Evolutionary conservation across 2,329 filamentous ascomycete genomes (phyloP).

Genomic region (Arthrobotrys sphaeroides): DNA sequence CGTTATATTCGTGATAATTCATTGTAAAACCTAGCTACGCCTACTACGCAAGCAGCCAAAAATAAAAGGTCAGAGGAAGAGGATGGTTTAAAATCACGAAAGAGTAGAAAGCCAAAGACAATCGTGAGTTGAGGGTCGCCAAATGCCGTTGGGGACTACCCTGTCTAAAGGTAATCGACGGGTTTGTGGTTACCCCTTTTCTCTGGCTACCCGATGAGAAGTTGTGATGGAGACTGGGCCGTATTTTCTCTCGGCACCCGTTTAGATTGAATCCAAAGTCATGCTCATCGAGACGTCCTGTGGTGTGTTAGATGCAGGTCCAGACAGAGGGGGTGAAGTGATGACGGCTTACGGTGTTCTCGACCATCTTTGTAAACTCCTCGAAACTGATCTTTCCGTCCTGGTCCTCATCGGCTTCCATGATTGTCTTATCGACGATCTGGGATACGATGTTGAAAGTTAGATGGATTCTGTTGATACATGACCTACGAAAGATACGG

Average conservation of each 20-base stretch:
- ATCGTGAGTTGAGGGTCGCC: neutral
- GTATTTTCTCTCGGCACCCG: neutral
- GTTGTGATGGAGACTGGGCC: neutral
- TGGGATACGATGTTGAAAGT: conserved; percentile 35
- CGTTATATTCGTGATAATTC: conserved; percentile 36
- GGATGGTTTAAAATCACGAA: neutral
- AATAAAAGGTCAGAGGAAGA: conserved; percentile 4
- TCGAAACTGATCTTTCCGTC: conserved; percentile 99
- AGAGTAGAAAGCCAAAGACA: neutral
- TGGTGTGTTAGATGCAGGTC: conserved; percentile 8
- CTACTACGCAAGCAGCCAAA: conserved; percentile 41
- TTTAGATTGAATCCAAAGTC: conserved; percentile 68
- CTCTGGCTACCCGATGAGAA: too few relatives aligned
- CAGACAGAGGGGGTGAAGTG: conserved; percentile 59
- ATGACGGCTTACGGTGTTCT: conserved; percentile 74
- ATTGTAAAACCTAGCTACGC: conserved; percentile 47
- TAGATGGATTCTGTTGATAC: neutral
- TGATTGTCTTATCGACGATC: conserved; percentile 99
- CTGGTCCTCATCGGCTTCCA: conserved; percentile 95
- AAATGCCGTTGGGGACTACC: neutral
- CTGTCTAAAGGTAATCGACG: neutral
- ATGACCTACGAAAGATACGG: conserved; percentile 32
- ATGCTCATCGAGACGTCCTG: conserved; percentile 76
- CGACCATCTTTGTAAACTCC: conserved; percentile 98
- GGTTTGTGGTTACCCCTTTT: neutral